Percentiles rank a stretch among this genome's conserved stretches.
phyloP scores from a whole-genome alignment of 176 grass and related monocot species.

The Eragrostis curvula region DNA sequence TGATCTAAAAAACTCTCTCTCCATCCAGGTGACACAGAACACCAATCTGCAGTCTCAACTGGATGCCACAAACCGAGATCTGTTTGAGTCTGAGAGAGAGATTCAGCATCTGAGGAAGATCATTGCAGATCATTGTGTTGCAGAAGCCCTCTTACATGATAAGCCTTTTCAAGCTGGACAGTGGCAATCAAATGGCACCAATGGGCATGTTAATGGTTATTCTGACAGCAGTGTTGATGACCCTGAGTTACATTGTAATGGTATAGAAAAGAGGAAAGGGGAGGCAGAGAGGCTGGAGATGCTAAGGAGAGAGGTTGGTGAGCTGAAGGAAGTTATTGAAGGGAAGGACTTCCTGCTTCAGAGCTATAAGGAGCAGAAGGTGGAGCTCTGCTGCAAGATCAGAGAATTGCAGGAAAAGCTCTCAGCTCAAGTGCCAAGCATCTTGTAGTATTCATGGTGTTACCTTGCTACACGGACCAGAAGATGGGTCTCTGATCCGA shows the following conservation, averaged over 20 bases:
- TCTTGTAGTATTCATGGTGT: constrained; percentile 53
- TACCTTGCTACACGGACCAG: constrained; percentile 45
- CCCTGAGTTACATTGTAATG: constrained; percentile 46
- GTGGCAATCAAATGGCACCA: constrained; percentile 49
- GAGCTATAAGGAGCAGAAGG: constrained; percentile 93
- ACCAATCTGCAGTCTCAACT: constrained; percentile 66
- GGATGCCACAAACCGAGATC: constrained; percentile 63
- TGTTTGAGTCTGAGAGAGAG: constrained; percentile 82
- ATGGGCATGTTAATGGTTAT: constrained; percentile 63
- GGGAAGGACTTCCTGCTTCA: constrained; percentile 92
- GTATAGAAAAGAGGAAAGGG: constrained; percentile 58
- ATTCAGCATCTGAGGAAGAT: constrained; percentile 76
- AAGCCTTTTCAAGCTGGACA: constrained; percentile 47
- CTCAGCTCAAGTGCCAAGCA: constrained; percentile 69
- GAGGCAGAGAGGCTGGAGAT: constrained; percentile 59
- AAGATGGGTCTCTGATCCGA: constrained; percentile 46
- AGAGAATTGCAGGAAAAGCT: constrained; percentile 82
- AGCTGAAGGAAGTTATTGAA: constrained; percentile 78
- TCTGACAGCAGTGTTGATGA: constrained; percentile 55
- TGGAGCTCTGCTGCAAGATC: constrained; percentile 74
- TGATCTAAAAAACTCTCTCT: constrained; percentile 75
- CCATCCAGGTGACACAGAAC: constrained; percentile 55
- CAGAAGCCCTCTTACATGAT: constrained; percentile 47
- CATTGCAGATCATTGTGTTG: constrained; percentile 64
- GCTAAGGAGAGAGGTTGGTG: constrained; percentile 66